Base-by-base conservation (phyloP, 73 alveolate species). In the Paramecium caudatum region DNA sequence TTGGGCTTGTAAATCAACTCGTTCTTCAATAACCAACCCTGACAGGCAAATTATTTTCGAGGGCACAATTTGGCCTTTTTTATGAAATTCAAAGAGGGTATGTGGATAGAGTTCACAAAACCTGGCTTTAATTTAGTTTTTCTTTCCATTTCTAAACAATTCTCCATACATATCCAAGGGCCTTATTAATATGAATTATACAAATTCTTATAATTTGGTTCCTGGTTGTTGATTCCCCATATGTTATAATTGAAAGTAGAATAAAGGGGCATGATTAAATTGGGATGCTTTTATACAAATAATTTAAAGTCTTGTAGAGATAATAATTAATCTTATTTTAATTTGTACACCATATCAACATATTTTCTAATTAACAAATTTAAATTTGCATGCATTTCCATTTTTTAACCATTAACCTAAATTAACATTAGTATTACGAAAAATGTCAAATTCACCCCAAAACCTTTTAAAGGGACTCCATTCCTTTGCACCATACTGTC, bases 381-480 rank as follows among this genome's bases (percentile, higher is more conserved):
- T 45, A 19, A 41, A 74, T 74, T 74, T 1, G 32, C 68, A 21
- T 32, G 16, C 62, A 74, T 43, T 41, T 74, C 88, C 1, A 41
- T 16, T 15, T 74, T 27, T 74, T 74, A 45, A 41, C 88, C 88
- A 74, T 74, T 47, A 74, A 74, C 65, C 83, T 65, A 0, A 36
- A 12, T 27, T 10, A 33, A 32, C 32, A 3, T 30, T 33, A 0
- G 16, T n/a, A 9, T 17, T 13, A 65, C 83, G 36, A 19, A 21
- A 39, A 47, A 45, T 19, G 69, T 5, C 17, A 74, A 17, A 1
- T 36, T 0, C 2, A 74, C 17, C 21, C 62, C 88, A 45, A 37
- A 74, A 17, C 88, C 41, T 5, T 74, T 74, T 37, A 7, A 19
- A 21, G 88, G 34, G 9, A 43, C 21, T 7, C 88, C 88, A 74